A percentile compares a stretch with the other conserved stretches of the same genome.
Evolutionary conservation across 129 eudicot genomes (phyloP).

Genomic region (Tagetes erecta): DNA sequence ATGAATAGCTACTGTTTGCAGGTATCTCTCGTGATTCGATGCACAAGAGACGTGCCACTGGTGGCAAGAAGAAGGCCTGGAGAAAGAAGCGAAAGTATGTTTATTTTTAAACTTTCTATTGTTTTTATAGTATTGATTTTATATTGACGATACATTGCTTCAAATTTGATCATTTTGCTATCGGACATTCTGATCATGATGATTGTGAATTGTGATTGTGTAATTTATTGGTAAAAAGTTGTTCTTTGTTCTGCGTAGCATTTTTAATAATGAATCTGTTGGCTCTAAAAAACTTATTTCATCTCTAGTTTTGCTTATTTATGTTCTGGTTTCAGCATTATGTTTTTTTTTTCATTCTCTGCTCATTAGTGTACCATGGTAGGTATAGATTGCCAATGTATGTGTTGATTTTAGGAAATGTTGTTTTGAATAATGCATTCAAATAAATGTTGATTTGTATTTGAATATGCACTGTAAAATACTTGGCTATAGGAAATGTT

Average conservation of each 20-base stretch:
- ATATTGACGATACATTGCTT: too few relatives aligned
- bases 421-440: too few relatives aligned
- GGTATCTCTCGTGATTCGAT: conserved; percentile 69
- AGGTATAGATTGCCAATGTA: not conserved
- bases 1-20: conserved; percentile 11
- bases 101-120: not conserved
- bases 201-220: not conserved
- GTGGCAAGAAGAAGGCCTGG: conserved; percentile 73
- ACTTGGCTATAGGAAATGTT: not conserved
- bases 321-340: not conserved
- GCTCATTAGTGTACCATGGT: not conserved
- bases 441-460: not conserved
- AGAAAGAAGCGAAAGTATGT: conserved; percentile 69
- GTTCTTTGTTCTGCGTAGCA: not conserved
- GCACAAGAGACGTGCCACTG: conserved; percentile 77
- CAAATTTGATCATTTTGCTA: too few relatives aligned
- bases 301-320: not conserved
- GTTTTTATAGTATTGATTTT: not conserved
- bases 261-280: not conserved
- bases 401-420: too few relatives aligned
- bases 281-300: not conserved
- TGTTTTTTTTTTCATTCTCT: not conserved
- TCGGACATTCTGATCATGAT: not conserved
- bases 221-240: not conserved
- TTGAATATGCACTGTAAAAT: not conserved